phyloP scores from a whole-genome alignment of 139 green algal species.

The Penium margaritaceum region DNA sequence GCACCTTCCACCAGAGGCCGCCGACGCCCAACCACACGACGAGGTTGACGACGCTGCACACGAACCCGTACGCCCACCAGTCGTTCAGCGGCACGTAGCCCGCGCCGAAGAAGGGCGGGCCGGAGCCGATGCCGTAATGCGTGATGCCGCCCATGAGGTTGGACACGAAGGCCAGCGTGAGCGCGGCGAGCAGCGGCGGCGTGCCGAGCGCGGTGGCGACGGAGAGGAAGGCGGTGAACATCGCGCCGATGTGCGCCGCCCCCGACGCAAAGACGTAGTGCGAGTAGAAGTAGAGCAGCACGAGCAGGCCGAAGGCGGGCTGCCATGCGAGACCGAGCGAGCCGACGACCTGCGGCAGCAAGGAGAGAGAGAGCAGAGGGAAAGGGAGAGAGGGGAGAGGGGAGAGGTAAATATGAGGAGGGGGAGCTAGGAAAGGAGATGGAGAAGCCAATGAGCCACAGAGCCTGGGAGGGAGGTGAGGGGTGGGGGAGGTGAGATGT shows the following conservation, averaged over 20 bases:
- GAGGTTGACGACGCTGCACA: slow-evolving; percentile 90
- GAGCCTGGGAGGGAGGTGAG: too few species aligned
- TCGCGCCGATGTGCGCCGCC: slow-evolving; percentile 97
- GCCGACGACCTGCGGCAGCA: slow-evolving; percentile 56
- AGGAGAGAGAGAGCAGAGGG: neutral
- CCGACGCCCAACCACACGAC: slow-evolving; percentile 80
- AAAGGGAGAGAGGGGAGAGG: neutral
- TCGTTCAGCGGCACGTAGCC: slow-evolving; percentile 74
- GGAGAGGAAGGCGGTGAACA: slow-evolving; percentile 98
- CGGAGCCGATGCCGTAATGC: slow-evolving; percentile 97
- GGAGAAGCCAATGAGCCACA: too few species aligned
- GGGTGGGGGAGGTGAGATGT: too few species aligned
- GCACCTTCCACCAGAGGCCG: slow-evolving; percentile 87
- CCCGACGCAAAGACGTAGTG: slow-evolving; percentile 98
- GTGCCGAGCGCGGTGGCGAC: slow-evolving; percentile 82
- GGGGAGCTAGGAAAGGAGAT: neutral
- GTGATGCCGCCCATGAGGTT: slow-evolving; percentile 98
- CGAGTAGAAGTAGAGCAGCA: slow-evolving; percentile 95
- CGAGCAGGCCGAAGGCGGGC: slow-evolving; percentile 80
- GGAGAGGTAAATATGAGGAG: neutral
- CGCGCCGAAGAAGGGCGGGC: slow-evolving; percentile 87
- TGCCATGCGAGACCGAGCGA: slow-evolving; percentile 87
- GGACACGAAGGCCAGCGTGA: slow-evolving; percentile 62
- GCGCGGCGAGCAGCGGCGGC: slow-evolving; percentile 67
- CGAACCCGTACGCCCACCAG: slow-evolving; percentile 87